phyloP scores from a whole-genome alignment of 352 stramenopile species.

The Pythium dissimile region DNA sequence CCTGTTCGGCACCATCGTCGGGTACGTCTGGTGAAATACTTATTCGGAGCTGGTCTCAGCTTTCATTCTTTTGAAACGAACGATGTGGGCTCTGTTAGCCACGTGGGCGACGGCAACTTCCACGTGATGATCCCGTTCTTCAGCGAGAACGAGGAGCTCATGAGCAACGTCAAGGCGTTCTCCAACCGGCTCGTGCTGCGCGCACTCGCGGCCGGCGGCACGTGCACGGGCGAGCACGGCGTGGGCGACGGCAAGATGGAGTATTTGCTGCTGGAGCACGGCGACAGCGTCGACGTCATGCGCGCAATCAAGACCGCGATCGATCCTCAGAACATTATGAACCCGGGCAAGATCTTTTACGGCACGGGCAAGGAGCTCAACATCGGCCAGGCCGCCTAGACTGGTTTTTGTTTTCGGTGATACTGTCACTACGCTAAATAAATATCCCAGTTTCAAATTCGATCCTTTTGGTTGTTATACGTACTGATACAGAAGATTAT shows the following conservation, averaged over 20 bases:
- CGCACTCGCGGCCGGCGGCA: constrained; percentile 91
- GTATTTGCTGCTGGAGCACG: constrained; percentile 73
- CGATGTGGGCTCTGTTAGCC: constrained; percentile 28
- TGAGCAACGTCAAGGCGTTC: constrained; percentile 86
- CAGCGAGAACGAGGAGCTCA: constrained; percentile 78
- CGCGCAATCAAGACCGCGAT: constrained; percentile 91
- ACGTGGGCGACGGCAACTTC: constrained; percentile 97
- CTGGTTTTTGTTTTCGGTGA: too few species aligned
- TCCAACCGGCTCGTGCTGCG: constrained; percentile 79
- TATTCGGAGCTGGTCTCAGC: too few species aligned
- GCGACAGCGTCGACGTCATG: constrained; percentile 92
- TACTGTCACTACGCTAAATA: too few species aligned
- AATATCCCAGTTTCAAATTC: not conserved
- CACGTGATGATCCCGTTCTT: constrained; percentile 95
- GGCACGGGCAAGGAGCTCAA: constrained; percentile 26
- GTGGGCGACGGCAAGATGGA: constrained; percentile 11
- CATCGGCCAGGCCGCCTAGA: constrained; percentile 6
- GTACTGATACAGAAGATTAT: constrained; percentile 8
- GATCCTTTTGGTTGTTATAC: constrained; percentile 37
- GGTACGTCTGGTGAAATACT: constrained; percentile 32
- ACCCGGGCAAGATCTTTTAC: constrained; percentile 96
- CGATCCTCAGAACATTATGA: constrained; percentile 96
- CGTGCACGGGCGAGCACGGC: constrained; percentile 98
- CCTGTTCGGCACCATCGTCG: constrained; percentile 92
- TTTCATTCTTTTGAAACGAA: too few species aligned